Evolutionary conservation across 257 asterid genomes (phyloP).

Genomic region (Petrea volubilis): DNA sequence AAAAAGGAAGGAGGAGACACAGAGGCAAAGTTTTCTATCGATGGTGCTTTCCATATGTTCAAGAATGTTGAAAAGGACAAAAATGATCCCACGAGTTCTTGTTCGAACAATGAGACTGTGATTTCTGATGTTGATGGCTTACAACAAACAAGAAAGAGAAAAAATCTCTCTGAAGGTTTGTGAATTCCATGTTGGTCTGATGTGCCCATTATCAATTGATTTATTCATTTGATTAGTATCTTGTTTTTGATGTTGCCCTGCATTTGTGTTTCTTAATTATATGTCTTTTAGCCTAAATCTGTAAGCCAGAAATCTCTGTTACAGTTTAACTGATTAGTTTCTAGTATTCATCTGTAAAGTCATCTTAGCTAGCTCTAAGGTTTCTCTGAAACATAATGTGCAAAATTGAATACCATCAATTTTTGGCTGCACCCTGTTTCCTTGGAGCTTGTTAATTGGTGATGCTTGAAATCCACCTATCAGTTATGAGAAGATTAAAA

Average conservation of each 20-base stretch:
- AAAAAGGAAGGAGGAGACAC: conserved; percentile 30
- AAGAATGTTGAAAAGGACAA: conserved; percentile 39
- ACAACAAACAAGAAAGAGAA: conserved; percentile 46
- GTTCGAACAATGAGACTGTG: conserved; percentile 20
- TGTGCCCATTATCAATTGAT: neutral
- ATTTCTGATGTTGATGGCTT: conserved; percentile 13
- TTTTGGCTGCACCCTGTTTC: neutral
- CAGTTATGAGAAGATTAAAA: neutral
- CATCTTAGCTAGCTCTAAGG: neutral
- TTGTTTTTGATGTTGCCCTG: neutral
- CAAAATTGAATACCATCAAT: neutral
- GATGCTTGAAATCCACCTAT: neutral
- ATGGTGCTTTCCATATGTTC: conserved; percentile 52
- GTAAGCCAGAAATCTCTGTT: neutral
- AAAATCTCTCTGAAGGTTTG: conserved; percentile 45
- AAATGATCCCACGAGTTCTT: conserved; percentile 8
- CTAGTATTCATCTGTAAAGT: neutral
- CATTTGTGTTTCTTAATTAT: neutral
- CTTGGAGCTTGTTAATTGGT: neutral
- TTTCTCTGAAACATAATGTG: neutral
- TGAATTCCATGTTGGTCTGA: neutral
- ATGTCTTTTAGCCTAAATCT: neutral
- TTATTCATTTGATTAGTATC: neutral
- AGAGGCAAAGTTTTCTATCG: conserved; percentile 37
- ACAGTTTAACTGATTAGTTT: neutral